Evolutionary conservation across 2,329 filamentous ascomycete genomes (phyloP).

Genomic region (Colletotrichum australisinense): DNA sequence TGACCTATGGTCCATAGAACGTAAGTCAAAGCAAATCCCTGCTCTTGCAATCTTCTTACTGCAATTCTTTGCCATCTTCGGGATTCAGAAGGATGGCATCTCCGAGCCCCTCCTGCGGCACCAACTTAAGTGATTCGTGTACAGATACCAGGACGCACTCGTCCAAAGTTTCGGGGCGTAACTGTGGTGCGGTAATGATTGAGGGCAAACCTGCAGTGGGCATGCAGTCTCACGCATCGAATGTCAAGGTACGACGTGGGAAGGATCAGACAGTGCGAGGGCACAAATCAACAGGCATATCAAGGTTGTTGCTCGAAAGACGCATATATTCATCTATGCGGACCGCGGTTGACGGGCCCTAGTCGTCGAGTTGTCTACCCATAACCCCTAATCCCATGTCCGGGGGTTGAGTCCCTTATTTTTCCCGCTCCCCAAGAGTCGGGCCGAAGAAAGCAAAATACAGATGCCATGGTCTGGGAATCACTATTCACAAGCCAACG

Average conservation of each 20-base stretch:
- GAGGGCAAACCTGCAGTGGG: too few relatives aligned
- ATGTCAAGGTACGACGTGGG: neutral
- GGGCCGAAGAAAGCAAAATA: constrained; percentile 37
- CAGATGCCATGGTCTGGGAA: constrained; percentile 46
- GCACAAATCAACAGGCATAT: too few relatives aligned
- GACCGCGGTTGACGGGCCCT: constrained; percentile 59
- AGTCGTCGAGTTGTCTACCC: constrained; percentile 25
- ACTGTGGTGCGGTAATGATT: too few relatives aligned
- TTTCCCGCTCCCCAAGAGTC: constrained; percentile 20
- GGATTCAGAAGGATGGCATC: too few relatives aligned
- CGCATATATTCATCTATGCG: constrained; percentile 31
- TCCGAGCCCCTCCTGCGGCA: too few relatives aligned
- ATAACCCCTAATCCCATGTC: constrained; percentile 25
- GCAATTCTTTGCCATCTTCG: too few relatives aligned
- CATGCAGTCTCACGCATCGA: neutral
- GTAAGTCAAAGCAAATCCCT: too few relatives aligned
- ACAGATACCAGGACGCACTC: too few relatives aligned
- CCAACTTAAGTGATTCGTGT: too few relatives aligned
- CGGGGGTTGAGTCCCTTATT: constrained; percentile 32
- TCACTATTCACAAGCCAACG: constrained; percentile 47
- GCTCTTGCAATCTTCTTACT: too few relatives aligned
- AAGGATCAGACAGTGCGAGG: neutral
- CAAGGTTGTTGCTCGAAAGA: neutral
- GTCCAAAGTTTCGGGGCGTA: too few relatives aligned
- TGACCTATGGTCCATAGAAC: too few relatives aligned